Base-by-base conservation (phyloP, 352 stramenopile genomes). In the Globisporangium echinulatum region DNA sequence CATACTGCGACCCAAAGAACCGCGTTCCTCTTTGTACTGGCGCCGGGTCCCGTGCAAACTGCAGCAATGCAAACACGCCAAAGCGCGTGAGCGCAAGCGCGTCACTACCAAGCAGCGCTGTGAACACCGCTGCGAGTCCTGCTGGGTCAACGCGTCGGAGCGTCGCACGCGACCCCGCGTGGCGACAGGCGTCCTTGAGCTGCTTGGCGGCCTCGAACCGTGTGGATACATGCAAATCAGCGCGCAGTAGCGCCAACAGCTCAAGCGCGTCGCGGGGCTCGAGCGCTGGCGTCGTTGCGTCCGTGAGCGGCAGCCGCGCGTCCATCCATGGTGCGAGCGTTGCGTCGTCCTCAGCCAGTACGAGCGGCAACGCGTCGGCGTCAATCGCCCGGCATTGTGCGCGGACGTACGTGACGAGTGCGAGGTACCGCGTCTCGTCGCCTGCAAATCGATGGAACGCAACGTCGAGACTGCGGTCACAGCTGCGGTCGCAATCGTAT, bases 181-280 rank as follows among this genome's bases (percentile, higher is more conserved):
- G 77, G 19, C 82, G 70, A 61, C 79, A 91, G 62, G 85, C 72
- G 67, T 88, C 78, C 63, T 91, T 91, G 50, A 91, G 66, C 53
- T 89, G 79, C 54, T 85, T 68, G 17, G 89, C 61, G 39, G 88
- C 66, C 46, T 70, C 68, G 5, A 19, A 19, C 17, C 17, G 17
- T 19, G 17, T 19, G 17, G 17, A 19, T 19, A 19, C 17, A 19
- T 19, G 17, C 17, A 19, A 19, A 19, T 19, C 17, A 19, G 17
- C 17, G 17, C 17, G 17, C 17, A 63, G 51, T 5, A 75, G 77
- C n/a, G 87, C 74, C 5, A 64, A 75, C 33, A 74, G 65, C 33
- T 65, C 66, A 58, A 89, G 85, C 1, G 71, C 77, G 54, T 75
- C 84, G 0, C 72, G 63, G 47, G 75, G 71, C 17, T 19, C 17